Evolutionary conservation across 2,329 filamentous ascomycete species (phyloP).

Genomic region (Colletotrichum sp.): DNA sequence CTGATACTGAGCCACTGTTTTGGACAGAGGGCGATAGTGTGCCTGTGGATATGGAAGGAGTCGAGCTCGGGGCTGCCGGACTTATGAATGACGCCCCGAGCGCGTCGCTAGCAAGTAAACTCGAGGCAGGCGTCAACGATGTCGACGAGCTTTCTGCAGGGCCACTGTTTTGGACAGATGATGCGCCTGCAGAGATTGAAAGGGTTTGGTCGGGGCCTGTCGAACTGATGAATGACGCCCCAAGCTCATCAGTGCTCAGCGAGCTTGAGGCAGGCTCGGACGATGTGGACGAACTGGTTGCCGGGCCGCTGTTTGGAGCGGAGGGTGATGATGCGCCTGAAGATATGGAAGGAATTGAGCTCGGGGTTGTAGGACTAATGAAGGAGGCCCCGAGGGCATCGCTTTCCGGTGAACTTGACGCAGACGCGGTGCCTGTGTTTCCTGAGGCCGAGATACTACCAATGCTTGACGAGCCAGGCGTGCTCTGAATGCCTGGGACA

Average conservation of each 20-base stretch:
- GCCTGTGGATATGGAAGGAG: background rate
- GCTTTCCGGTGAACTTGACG: rapidly evolving
- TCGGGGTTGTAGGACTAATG: background rate
- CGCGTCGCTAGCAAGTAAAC: background rate
- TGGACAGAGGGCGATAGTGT: background rate
- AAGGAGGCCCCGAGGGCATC: background rate
- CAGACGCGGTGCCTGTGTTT: background rate
- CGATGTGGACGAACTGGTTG: too few species aligned
- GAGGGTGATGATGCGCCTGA: background rate
- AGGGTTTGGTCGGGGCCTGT: background rate
- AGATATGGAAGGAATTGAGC: background rate
- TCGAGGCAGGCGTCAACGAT: background rate
- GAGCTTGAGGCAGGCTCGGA: background rate
- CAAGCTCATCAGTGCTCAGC: background rate
- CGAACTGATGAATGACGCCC: background rate
- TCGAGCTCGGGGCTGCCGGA: rapidly evolving
- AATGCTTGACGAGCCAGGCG: background rate
- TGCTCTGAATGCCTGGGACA: background rate
- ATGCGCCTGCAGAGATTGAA: background rate
- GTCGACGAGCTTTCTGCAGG: background rate
- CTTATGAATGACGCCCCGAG: background rate
- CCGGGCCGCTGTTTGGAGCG: background rate
- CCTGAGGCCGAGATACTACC: background rate
- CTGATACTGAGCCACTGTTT: background rate
- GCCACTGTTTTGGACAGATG: background rate